Evolutionary conservation across 768 basidiomycete genomes (phyloP), one percentile per base, ranked within the genome.

Genomic region (Russula compacta): DNA sequence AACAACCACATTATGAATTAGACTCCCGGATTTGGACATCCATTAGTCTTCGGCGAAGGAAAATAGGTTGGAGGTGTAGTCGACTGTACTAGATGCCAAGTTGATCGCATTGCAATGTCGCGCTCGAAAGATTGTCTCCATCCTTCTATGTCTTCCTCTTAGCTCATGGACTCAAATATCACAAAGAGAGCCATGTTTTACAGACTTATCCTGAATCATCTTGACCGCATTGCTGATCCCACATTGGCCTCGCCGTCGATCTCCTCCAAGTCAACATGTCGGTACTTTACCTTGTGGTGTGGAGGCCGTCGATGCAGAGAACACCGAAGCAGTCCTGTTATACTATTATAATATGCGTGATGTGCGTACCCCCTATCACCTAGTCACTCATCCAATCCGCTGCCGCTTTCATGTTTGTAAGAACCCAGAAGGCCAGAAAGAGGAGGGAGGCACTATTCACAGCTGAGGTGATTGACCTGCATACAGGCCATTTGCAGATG

Each of bases 271-370:
- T 76, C 79, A 2, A 85, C 92, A 60, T 92, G 91, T 68, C 82
- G 81, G 49, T 90, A 89, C 69, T 92, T 93, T n/a, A n/a, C n/a
- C n/a, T n/a, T n/a, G n/a, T n/a, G n/a, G n/a, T 65, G 91, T 87
- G 1, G 91, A 92, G 71, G 63, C 67, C 0, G 80, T 90, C 40
- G 78, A 87, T 63, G 67, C 73, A 7, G 70, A 68, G 11, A 77
- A 86, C 64, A 65, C 74, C 9, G 75, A 74, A 8, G 60, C 76
- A 11, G 70, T 79, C 54, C 77, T 77, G 58, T 67, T 67, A 5
- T 83, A 87, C 65, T 93, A 90, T 67, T 71, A 85, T 53, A 75
- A 77, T 50, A 92, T 91, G 88, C 92, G 91, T 67, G 91, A 93
- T 69, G 90, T 90, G 67, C 29, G 84, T 71, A 1, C 66, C 36